Conservation (phyloP, 2,329 filamentous ascomycete species). For the Alternaria atra region DNA sequence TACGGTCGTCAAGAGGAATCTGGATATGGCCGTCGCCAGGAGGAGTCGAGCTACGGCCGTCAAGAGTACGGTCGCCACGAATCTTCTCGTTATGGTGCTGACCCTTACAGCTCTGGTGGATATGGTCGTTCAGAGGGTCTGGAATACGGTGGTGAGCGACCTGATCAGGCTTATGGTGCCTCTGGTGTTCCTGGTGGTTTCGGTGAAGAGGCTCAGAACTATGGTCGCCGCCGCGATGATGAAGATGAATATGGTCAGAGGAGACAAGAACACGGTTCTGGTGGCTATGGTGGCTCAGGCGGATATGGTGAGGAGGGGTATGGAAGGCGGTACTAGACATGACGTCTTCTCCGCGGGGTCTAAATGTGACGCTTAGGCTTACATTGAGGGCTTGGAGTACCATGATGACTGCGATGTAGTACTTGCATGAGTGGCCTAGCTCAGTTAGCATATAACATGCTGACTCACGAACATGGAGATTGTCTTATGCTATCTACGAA, state of each 20-base stretch:
- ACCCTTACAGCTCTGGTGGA: conserved; percentile 21
- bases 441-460: neutral
- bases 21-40: conserved; percentile 13
- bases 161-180: conserved; percentile 21
- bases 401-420: conserved; percentile 4
- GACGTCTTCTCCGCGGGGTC: neutral
- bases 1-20: conserved; percentile 15
- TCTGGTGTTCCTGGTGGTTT: conserved; percentile 22
- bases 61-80: conserved; percentile 6
- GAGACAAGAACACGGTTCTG: conserved; percentile 29
- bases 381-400: conserved; percentile 4
- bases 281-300: conserved; percentile 23
- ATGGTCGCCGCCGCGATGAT: conserved; percentile 22
- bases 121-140: conserved; percentile 20
- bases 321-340: conserved; percentile 28
- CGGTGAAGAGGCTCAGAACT: conserved; percentile 18
- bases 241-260: conserved; percentile 26
- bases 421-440: neutral
- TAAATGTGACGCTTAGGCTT: neutral
- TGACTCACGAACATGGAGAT: neutral
- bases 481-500: neutral
- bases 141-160: conserved; percentile 21
- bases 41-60: conserved; percentile 3
- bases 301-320: conserved; percentile 33
- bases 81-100: conserved; percentile 5